Evolutionary conservation across 2,329 filamentous ascomycete species (phyloP).

Genomic region (Epichloe sibirici): DNA sequence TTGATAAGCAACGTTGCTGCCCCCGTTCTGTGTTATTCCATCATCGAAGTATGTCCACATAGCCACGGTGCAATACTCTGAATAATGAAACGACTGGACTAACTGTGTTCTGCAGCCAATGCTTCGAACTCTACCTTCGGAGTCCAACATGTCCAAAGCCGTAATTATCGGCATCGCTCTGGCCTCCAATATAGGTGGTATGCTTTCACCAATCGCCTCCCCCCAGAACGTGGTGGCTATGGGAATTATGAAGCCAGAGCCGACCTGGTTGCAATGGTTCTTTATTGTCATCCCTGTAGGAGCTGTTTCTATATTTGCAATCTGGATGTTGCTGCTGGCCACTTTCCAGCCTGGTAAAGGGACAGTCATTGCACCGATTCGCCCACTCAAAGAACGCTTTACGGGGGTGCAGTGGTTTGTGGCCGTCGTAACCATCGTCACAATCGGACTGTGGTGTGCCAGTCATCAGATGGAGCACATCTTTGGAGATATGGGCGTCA

Average conservation of each 20-base stretch:
- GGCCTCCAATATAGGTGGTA: slow-evolving; percentile 89
- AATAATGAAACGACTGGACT: not conserved
- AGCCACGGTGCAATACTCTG: not conserved
- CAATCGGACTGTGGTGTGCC: slow-evolving; percentile 85
- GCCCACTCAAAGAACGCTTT: slow-evolving; percentile 79
- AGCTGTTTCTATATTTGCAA: slow-evolving; percentile 72
- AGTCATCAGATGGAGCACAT: slow-evolving; percentile 76
- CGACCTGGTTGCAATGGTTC: slow-evolving; percentile 95
- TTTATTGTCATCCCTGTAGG: slow-evolving; percentile 91
- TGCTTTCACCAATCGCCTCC: slow-evolving; percentile 96
- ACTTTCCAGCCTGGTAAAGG: slow-evolving; percentile 78
- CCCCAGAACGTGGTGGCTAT: slow-evolving; percentile 92
- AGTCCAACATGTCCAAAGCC: slow-evolving; percentile 88
- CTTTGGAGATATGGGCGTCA: slow-evolving; percentile 97
- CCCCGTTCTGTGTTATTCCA: slow-evolving; percentile 92
- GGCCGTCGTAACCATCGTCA: slow-evolving; percentile 65
- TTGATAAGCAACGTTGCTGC: slow-evolving; percentile 98
- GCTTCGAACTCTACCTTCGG: slow-evolving; percentile 79
- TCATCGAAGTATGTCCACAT: slow-evolving; percentile 63
- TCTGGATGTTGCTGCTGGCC: slow-evolving; percentile 76
- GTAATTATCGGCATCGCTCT: slow-evolving; percentile 91
- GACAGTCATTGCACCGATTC: slow-evolving; percentile 83
- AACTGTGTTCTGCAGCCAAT: slow-evolving; percentile 50
- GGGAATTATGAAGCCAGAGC: slow-evolving; percentile 85
- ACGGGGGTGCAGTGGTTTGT: slow-evolving; percentile 90